Evolutionary conservation across 1,139 yeast species (phyloP).

Genomic region (Taphrina betulina): DNA sequence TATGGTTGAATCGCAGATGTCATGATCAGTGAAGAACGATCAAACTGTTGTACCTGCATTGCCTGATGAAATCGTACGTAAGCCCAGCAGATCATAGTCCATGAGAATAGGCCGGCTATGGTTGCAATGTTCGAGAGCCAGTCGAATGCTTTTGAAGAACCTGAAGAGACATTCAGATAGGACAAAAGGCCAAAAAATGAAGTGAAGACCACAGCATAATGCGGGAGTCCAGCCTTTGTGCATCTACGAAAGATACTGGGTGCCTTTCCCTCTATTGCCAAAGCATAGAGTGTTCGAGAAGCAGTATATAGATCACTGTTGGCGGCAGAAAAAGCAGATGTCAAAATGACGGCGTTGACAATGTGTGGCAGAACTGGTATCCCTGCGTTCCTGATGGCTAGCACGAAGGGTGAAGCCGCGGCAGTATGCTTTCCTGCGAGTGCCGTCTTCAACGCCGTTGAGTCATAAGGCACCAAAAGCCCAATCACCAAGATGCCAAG

Average conservation of each 20-base stretch:
- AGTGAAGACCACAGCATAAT: slow-evolving; percentile 43
- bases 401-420: slow-evolving; percentile 60
- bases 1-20: slow-evolving; percentile 74
- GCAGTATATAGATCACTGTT: slow-evolving; percentile 75
- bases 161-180: slow-evolving; percentile 62
- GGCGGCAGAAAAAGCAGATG: slow-evolving; percentile 75
- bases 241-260: slow-evolving; percentile 62
- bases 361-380: slow-evolving; percentile 62
- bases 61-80: slow-evolving; percentile 37
- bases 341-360: slow-evolving; percentile 60
- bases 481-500: slow-evolving; percentile 71
- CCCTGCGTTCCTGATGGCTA: slow-evolving; percentile 71
- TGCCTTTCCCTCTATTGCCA: slow-evolving; percentile 69
- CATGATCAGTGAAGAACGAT: slow-evolving; percentile 54
- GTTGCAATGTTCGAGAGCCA: slow-evolving; percentile 81
- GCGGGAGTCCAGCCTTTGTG: slow-evolving; percentile 68
- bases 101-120: slow-evolving; percentile 55
- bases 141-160: slow-evolving; percentile 68
- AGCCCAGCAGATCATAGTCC: slow-evolving; percentile 53
- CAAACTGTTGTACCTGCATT: slow-evolving; percentile 35
- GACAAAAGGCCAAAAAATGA: slow-evolving; percentile 53
- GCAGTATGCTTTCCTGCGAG: slow-evolving; percentile 52
- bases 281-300: slow-evolving; percentile 72
- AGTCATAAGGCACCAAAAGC: slow-evolving; percentile 53
- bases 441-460: slow-evolving; percentile 40